Conservation (phyloP, 257 asterid genomes). For the Solanum lignicaule region DNA sequence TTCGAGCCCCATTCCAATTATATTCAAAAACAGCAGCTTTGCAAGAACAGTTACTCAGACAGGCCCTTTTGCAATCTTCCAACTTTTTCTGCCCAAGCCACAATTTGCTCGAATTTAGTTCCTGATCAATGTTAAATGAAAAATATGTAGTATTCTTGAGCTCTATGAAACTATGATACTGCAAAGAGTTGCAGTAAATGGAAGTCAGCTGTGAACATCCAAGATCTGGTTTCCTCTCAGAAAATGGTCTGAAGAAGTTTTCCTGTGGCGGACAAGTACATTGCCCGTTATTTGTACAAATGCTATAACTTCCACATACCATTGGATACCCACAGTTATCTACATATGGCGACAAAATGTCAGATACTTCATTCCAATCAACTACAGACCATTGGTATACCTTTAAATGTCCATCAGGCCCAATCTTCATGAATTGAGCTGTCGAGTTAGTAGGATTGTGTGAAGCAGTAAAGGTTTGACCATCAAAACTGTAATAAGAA, state of each 20-base stretch:
- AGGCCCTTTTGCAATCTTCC: neutral
- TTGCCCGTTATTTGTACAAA: neutral
- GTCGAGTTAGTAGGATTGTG: neutral
- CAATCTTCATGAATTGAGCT: neutral
- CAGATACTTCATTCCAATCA: neutral
- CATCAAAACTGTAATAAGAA: neutral
- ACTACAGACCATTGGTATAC: neutral
- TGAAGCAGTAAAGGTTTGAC: neutral
- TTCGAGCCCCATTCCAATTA: neutral
- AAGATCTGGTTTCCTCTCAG: neutral
- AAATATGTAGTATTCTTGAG: neutral
- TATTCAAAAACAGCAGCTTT: neutral
- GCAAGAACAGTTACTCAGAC: conserved; percentile 3
- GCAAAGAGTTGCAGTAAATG: neutral
- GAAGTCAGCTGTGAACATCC: neutral
- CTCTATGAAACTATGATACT: neutral
- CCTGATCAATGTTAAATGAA: neutral
- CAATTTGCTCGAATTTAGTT: neutral
- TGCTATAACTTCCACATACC: conserved; percentile 1
- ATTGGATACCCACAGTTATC: neutral
- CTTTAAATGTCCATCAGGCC: neutral
- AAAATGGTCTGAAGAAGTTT: neutral
- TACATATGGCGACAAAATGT: neutral
- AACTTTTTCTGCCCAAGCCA: neutral
- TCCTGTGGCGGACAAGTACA: neutral